These are phyloP conservation scores for Tulasnella sp. DNA, from an alignment of 768 basidiomycete genomes.

Conservation along the genomic window DNA sequence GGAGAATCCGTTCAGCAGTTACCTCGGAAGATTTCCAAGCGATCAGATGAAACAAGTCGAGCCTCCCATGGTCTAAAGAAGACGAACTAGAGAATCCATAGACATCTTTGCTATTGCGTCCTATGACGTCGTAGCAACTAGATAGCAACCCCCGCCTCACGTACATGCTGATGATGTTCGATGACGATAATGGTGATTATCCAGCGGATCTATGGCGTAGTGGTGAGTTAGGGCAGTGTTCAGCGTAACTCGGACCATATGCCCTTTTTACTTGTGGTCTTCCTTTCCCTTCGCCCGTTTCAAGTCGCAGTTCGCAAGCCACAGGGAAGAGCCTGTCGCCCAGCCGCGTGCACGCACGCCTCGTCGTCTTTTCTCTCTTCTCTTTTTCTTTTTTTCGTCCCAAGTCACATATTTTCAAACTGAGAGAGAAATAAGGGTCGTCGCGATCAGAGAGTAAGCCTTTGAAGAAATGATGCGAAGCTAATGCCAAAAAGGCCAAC, in stretches of 20 bases:
- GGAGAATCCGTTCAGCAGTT: background rate
- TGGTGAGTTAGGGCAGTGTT: background rate
- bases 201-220: background rate
- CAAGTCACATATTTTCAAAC: constrained; percentile 9
- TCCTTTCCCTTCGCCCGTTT: background rate
- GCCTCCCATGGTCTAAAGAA: background rate
- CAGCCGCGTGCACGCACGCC: background rate
- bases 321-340: constrained; percentile 9
- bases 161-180: too few species aligned
- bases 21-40: background rate
- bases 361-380: background rate
- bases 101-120: background rate
- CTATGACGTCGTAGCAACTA: constrained; percentile 9
- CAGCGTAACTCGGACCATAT: background rate
- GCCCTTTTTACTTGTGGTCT: background rate
- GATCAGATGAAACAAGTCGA: background rate
- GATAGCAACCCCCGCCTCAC: background rate
- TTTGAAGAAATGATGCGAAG: too few species aligned
- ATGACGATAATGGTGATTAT: background rate
- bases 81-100: background rate
- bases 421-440: background rate
- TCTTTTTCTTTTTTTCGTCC: background rate
- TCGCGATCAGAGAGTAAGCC: background rate
- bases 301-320: background rate
- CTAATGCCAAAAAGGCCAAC: background rate